Evolutionary conservation across 1,284 basidiomycete genomes (phyloP).

Genomic region (Clitocybe nebularis): DNA sequence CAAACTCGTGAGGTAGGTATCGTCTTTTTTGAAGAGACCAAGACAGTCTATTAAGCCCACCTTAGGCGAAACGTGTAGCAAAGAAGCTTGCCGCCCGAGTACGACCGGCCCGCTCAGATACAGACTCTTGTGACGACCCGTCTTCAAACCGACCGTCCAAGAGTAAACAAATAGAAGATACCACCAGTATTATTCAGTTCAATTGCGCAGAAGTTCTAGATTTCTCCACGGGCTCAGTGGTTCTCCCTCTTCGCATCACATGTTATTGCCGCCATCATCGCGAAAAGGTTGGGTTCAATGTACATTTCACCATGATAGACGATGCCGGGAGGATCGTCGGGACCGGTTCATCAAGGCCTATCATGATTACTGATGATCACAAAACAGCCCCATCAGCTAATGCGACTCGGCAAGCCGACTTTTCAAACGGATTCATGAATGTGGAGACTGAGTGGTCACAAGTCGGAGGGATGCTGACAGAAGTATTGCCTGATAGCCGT

Average conservation of each 20-base stretch:
- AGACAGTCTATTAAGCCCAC: constrained; percentile 8
- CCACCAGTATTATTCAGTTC: constrained; percentile 89
- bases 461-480: constrained; percentile 21
- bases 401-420: constrained; percentile 26
- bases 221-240: constrained; percentile 83
- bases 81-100: constrained; percentile 81
- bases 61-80: constrained; percentile 81
- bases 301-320: constrained; percentile 89
- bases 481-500: constrained; percentile 26
- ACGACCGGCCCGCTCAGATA: constrained; percentile 71
- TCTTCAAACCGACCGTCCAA: constrained; percentile 31
- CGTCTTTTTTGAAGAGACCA: constrained; percentile 8
- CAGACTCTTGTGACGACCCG: constrained; percentile 61
- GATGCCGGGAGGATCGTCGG: constrained; percentile 80
- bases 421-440: constrained; percentile 26
- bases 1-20: constrained; percentile 73
- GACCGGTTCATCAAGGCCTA: constrained; percentile 81
- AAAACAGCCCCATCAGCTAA: constrained; percentile 56
- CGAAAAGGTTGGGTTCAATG: constrained; percentile 94
- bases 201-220: constrained; percentile 93
- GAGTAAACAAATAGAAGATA: constrained; percentile 58
- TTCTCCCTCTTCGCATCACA: constrained; percentile 92
- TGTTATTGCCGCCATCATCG: constrained; percentile 99
- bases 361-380: constrained; percentile 99
- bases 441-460: constrained; percentile 46